These are phyloP conservation scores for Achlya hypogyna DNA, from an alignment of 352 stramenopile genomes.

Conservation along the genomic window DNA sequence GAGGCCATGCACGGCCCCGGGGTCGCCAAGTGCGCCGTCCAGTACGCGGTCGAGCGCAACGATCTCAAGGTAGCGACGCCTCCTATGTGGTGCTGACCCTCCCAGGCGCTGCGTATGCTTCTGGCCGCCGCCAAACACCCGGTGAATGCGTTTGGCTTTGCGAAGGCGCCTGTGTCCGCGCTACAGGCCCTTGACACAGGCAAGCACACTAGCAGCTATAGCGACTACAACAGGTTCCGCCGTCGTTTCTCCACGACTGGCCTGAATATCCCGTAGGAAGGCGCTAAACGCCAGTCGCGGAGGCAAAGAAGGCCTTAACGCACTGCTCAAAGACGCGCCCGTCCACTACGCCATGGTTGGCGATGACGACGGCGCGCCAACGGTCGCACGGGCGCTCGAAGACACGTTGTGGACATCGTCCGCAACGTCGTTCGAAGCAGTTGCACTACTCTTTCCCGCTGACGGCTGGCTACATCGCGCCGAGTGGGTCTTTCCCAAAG, in stretches of 20 bases:
- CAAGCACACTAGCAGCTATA: slow-evolving; percentile 65
- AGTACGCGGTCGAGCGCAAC: slow-evolving; percentile 54
- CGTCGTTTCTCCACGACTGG: background rate
- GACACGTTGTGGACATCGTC: background rate
- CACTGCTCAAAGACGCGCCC: slow-evolving; percentile 38
- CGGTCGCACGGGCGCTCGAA: background rate
- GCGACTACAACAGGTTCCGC: slow-evolving; percentile 57
- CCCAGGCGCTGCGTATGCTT: slow-evolving; percentile 34
- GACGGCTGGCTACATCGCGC: slow-evolving; percentile 4
- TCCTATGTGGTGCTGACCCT: no score
- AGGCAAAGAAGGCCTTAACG: slow-evolving; percentile 71
- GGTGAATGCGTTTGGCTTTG: slow-evolving; percentile 4
- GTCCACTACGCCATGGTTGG: background rate
- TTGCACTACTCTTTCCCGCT: slow-evolving; percentile 4
- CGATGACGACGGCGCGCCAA: background rate
- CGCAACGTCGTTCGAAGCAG: slow-evolving; percentile 4
- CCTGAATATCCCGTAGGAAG: background rate
- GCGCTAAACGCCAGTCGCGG: slow-evolving; percentile 69
- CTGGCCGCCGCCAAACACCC: background rate
- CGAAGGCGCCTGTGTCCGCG: slow-evolving; percentile 38
- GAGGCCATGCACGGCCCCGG: slow-evolving; percentile 35
- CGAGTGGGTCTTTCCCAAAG: slow-evolving; percentile 2
- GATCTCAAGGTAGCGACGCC: slow-evolving; percentile 39
- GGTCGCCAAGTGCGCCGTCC: slow-evolving; percentile 35
- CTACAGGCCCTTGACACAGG: slow-evolving; percentile 65